Base-by-base conservation (phyloP, 352 stramenopile genomes). In the Globisporangium nunn region DNA sequence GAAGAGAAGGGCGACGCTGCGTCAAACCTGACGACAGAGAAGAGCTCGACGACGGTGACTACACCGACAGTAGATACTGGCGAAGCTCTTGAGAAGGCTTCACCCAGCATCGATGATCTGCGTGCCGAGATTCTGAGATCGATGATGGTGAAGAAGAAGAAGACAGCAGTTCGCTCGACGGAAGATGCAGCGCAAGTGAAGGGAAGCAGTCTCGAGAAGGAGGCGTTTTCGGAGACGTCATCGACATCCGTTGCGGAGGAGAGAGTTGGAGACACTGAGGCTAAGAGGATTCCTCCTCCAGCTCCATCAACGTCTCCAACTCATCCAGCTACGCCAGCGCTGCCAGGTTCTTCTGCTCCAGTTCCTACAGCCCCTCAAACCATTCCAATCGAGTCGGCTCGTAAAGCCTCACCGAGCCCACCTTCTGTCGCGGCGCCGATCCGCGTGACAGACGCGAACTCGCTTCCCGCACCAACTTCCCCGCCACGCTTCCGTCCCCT, bases 41-140 rank as follows among this genome's bases (percentile, higher is more conserved):
- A 49, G 28, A 29, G n/a, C 4, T 45, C 15, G 15, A 45, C 15
- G 15, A 12, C 44, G 18, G 18, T n/a, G 44, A 28, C n/a, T 28
- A 7, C 48, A 15, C 29, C 48, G 10, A 10, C 8, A 2, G 28
- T 2, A 18, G 37, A 41, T 17, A 8, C 29, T 2, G 29, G 2
- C 3, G 29, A 28, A 2, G 6, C 31, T 41, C 29, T 17, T 8
- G 58, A 56, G 43, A 46, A 10, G 28, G 11, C 31, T 28, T 4
- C 41, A 23, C 59, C 66, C 12, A 62, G 67, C 6, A 78, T 75
- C 46, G 71, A 83, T 35, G 53, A 71, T 7, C 54, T 83, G 39
- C 74, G 74, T 29, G 64, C 69, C 31, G 61, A 78, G 43, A 83
- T 83, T 50, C 62, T 81, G 58, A 51, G 59, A 30, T 83, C 74